Evolutionary conservation across 306 rosid species (phyloP).

Genomic region (Pyrus bretschneideri): DNA sequence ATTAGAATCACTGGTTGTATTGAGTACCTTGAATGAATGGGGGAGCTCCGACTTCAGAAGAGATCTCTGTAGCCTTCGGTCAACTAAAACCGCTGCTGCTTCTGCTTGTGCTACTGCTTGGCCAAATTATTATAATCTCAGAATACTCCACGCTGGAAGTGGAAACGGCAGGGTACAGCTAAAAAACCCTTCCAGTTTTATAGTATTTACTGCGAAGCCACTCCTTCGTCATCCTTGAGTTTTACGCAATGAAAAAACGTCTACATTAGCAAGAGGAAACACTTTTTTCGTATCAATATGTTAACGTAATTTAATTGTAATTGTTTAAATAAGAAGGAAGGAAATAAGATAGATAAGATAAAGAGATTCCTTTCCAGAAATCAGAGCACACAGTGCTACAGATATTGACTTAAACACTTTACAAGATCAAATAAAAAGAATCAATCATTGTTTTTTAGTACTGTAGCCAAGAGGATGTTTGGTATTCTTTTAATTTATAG

Average conservation of each 20-base stretch:
- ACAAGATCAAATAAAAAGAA: too few species aligned
- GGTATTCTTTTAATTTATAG: too few species aligned
- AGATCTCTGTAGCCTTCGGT: neutral
- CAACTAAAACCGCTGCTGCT: too few species aligned
- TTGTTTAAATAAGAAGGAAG: rapidly evolving
- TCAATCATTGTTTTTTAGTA: too few species aligned
- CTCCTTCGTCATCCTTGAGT: neutral
- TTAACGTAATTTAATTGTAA: too few species aligned
- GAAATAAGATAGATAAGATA: rapidly evolving
- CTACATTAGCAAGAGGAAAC: too few species aligned
- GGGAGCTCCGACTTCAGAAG: neutral
- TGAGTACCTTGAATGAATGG: neutral
- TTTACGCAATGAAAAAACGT: neutral
- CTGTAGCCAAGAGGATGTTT: too few species aligned
- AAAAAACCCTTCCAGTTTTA: neutral
- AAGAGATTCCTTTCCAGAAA: too few species aligned
- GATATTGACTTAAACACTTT: too few species aligned
- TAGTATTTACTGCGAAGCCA: neutral
- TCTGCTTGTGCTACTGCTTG: neutral
- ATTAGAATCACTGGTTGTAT: neutral
- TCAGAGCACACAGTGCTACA: too few species aligned
- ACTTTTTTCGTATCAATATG: too few species aligned
- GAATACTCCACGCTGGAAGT: neutral
- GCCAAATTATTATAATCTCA: neutral
- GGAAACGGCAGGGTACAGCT: neutral